These are phyloP conservation scores for Nakazawaea anatomiae DNA, from an alignment of 805 yeast genomes.

Conservation along the genomic window DNA sequence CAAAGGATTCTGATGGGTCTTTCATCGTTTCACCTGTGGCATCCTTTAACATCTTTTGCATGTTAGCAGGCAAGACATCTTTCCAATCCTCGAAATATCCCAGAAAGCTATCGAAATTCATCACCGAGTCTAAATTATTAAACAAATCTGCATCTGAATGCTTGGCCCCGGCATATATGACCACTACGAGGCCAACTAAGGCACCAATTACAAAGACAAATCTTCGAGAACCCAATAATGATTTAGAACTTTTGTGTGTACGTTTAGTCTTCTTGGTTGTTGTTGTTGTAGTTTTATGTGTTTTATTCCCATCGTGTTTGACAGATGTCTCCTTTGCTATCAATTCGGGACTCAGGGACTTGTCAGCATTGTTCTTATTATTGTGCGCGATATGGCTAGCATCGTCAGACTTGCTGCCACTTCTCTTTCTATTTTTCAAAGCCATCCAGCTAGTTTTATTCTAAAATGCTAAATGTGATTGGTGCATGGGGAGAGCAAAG, in stretches of 20 bases:
- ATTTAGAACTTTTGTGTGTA: slow-evolving; percentile 9
- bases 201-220: slow-evolving; percentile 68
- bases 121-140: slow-evolving; percentile 43
- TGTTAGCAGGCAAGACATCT: slow-evolving; percentile 60
- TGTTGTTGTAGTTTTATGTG: background rate
- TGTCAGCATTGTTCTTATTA: background rate
- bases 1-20: slow-evolving; percentile 75
- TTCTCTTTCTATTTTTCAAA: background rate
- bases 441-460: background rate
- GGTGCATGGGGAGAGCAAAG: too few species aligned
- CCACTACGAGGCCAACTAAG: slow-evolving; percentile 57
- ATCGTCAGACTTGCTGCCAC: background rate
- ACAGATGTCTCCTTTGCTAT: background rate
- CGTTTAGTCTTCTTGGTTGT: background rate
- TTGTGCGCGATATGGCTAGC: background rate
- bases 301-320: background rate
- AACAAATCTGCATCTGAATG: slow-evolving; percentile 35
- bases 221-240: slow-evolving; percentile 45
- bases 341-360: background rate
- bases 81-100: slow-evolving; percentile 68
- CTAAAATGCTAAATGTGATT: background rate
- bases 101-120: slow-evolving; percentile 50
- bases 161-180: slow-evolving; percentile 53
- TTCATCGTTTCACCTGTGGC: slow-evolving; percentile 37
- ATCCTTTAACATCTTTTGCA: slow-evolving; percentile 55